Conservation (phyloP, 2,329 filamentous ascomycete species). For the Colletotrichum liaoningense region DNA sequence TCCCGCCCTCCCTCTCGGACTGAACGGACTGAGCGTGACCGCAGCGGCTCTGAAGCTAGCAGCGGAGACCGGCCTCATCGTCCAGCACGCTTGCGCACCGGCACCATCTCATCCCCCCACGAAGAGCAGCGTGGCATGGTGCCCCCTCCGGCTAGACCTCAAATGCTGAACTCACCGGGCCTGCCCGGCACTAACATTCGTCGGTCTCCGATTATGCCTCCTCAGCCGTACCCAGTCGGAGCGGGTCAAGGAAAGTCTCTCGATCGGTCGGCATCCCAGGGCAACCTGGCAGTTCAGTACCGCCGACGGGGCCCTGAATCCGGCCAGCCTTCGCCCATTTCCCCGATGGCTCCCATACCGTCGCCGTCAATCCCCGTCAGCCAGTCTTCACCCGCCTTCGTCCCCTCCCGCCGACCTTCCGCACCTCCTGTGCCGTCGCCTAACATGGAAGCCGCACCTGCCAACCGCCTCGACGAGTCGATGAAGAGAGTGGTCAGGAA, state of each 20-base stretch:
- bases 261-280: conserved; percentile 43
- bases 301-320: conserved; percentile 48
- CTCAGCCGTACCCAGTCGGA: conserved; percentile 49
- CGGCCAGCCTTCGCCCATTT: conserved; percentile 58
- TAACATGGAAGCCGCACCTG: conserved; percentile 27
- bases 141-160: conserved; percentile 41
- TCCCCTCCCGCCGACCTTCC: conserved; percentile 47
- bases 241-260: conserved; percentile 39
- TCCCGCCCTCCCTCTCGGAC: conserved; percentile 45
- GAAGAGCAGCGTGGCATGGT: conserved; percentile 33
- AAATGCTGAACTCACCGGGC: conserved; percentile 57
- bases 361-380: conserved; percentile 48
- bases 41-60: conserved; percentile 68
- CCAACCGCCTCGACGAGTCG: conserved; percentile 50
- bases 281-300: conserved; percentile 48
- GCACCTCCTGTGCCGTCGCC: conserved; percentile 44
- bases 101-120: conserved; percentile 36
- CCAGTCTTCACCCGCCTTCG: conserved; percentile 47
- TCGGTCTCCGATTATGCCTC: conserved; percentile 60
- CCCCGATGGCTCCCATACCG: conserved; percentile 49
- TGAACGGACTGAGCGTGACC: conserved; percentile 62
- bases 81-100: conserved; percentile 43
- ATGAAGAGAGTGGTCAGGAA: conserved; percentile 57
- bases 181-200: conserved; percentile 60
- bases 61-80: conserved; percentile 53